Evolutionary conservation across 2,329 filamentous ascomycete species (phyloP), one percentile per base, ranked within the genome.

Genomic region (Neonectria sp.): DNA sequence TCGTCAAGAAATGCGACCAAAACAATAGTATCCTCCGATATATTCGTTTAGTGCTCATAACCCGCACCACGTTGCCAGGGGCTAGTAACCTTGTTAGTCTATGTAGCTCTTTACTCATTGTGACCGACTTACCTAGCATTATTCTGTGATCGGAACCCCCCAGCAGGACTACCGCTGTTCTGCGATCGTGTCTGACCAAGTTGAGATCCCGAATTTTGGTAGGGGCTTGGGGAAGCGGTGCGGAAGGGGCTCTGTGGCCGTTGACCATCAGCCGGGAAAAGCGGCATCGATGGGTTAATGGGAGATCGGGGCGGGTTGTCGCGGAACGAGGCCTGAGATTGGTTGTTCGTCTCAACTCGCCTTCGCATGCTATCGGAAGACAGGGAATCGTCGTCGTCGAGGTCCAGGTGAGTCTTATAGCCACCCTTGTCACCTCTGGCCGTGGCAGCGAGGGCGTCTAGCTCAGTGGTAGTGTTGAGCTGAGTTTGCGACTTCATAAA

Each of bases 401-500:
- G 74, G 67, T 83, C 78, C 8, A 80, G 68, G 13, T 79, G 77
- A n/a, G 74, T 73, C 56, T 94, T 82, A 77, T 82, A 82, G 55
- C 81, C 81, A 53, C 86, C 87, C 60, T 93, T 93, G 78, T 97
- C 95, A 65, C 95, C 95, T 77, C 95, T 92, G 37, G 95, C 95
- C 6, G 95, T 97, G 17, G 93, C 93, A 71, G 93, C 95, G 64
- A 98, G 85, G 9, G 95, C 95, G 79, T 98, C 95, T 57, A 98
- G 88, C 82, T 98, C 95, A 8, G 95, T 97, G 5, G 92, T 94
- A 17, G 86, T 83, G 52, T 82, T 89, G 60, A 97, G 85, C 77
- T 95, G 92, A 6, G 93, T 93, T 80, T 96, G 93, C 15, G 95
- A 97, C 86, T 98, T 98, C 90, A 98, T 97, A 84, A 98, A 98